Evolutionary conservation across 140 eudicot species (phyloP).

Genomic region (Oenanthe javanica): DNA sequence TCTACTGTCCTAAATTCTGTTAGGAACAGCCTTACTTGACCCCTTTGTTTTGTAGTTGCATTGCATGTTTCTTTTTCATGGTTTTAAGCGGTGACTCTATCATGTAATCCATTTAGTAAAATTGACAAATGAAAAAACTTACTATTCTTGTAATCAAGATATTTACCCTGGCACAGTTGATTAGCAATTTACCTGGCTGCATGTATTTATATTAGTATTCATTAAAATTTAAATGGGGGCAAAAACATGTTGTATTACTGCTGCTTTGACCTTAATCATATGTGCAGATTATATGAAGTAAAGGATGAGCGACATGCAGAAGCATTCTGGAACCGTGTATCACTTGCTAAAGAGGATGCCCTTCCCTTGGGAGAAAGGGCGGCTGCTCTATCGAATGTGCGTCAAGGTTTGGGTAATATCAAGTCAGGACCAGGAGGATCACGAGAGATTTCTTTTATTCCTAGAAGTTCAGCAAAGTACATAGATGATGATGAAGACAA

Average conservation of each 20-base stretch:
- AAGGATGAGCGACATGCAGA: slow-evolving; percentile 95
- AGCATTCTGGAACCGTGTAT: slow-evolving; percentile 54
- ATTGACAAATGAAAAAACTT: not conserved
- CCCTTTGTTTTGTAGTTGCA: not conserved
- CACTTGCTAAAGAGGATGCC: slow-evolving; percentile 80
- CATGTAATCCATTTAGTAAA: not conserved
- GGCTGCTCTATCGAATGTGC: slow-evolving; percentile 36
- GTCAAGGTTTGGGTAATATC: slow-evolving; percentile 33
- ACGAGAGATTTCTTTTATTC: slow-evolving; percentile 68
- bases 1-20: not conserved
- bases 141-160: not conserved
- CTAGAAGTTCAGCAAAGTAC: slow-evolving; percentile 54
- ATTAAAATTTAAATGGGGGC: not conserved
- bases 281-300: slow-evolving; percentile 75
- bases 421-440: slow-evolving; percentile 86
- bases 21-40: not conserved
- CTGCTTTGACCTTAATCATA: not conserved
- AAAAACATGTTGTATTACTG: not conserved
- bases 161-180: not conserved
- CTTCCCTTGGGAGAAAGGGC: slow-evolving; percentile 74
- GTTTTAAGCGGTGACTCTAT: not conserved
- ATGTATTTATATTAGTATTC: not conserved
- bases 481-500: slow-evolving; percentile 53
- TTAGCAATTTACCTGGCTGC: not conserved
- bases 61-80: not conserved